Base-by-base conservation (phyloP, 2,329 filamentous ascomycete genomes). In the Dothideomycetidae sp. region DNA sequence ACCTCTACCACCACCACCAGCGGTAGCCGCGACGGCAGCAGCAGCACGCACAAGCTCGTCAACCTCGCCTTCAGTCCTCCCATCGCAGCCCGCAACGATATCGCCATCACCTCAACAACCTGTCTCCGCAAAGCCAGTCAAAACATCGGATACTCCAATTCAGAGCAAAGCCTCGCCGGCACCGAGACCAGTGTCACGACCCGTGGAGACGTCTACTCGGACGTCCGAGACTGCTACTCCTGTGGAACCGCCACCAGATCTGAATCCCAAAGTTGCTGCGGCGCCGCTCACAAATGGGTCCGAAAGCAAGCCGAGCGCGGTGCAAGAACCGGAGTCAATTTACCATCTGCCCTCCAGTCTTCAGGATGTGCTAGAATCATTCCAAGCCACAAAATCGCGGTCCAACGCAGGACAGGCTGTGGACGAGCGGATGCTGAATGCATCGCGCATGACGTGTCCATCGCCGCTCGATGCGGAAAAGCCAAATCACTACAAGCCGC, bases 261-360 rank as follows among this genome's bases (percentile, higher is more conserved):
- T 52, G 5, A 54, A 53, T 30, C 53, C 52, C 10, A 52, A 56
- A 31, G 56, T 53, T 26, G 53, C 51, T 23, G 49, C 55, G 10
- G 48, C 50, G 18, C 52, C 56, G 14, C 44, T 64, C 14, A 64
- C 66, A 4, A 74, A 75, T 45, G 69, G 71, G 15, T 67, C 72
- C 35, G 42, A 54, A 12, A 57, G 57, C 10, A 64, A 66, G 48
- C 62, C 61, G 35, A 64, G 67, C 19, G 50, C 50, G 7, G 48
- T 61, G n/a, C 65, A 68, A 39, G 61, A 62, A 13, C 78, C 83
- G 42, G 82, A 94, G 59, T 90, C 81, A 10, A 80, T 94, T 49
- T 98, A 88, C 57, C 86, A 96, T 56, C 71, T 98, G 26, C 90
- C 90, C 3, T 74, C 85, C 5, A 84, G 81, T 18, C 64, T 98